A percentile compares a stretch with the other conserved stretches of the same genome.
These are phyloP conservation scores for Pseudozyma hubeiensis DNA, from an alignment of 1,284 basidiomycete genomes.

Conservation along the genomic window DNA sequence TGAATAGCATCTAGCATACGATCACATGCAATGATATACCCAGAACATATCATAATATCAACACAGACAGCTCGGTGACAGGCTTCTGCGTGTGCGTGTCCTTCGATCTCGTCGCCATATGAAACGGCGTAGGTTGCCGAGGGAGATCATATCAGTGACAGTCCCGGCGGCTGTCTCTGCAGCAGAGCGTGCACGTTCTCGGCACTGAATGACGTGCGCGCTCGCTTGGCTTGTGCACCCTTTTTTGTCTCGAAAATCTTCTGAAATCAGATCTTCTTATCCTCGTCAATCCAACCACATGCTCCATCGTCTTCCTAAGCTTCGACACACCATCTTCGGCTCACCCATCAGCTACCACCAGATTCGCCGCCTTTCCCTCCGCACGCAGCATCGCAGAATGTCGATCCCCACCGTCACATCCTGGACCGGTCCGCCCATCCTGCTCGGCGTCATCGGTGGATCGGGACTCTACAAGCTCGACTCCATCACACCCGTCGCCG, in stretches of 20 bases:
- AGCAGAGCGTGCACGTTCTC: neutral
- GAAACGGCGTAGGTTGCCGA: too few species aligned
- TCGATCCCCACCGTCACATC: slow-evolving; percentile 14
- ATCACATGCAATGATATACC: slow-evolving; percentile 13
- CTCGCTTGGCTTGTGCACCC: slow-evolving; percentile 10
- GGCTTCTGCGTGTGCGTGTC: too few species aligned
- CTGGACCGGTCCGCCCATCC: slow-evolving; percentile 55
- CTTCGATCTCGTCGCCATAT: too few species aligned
- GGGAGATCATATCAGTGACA: too few species aligned
- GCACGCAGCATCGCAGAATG: slow-evolving; percentile 19
- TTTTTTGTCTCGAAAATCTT: neutral
- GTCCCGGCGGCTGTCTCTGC: too few species aligned
- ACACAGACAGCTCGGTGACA: too few species aligned
- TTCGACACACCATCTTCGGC: neutral
- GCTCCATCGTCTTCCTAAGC: neutral
- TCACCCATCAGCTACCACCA: neutral
- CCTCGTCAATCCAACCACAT: neutral
- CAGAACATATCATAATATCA: neutral
- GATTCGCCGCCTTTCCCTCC: neutral
- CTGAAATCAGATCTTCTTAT: neutral
- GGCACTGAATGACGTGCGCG: slow-evolving; percentile 20
- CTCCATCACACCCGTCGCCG: slow-evolving; percentile 58
- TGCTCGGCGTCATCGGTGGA: slow-evolving; percentile 65
- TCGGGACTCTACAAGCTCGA: slow-evolving; percentile 67
- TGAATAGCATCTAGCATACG: neutral